These are phyloP conservation scores for Pulveroboletus sp. DNA, from an alignment of 1,284 basidiomycete genomes.

Conservation along the genomic window DNA sequence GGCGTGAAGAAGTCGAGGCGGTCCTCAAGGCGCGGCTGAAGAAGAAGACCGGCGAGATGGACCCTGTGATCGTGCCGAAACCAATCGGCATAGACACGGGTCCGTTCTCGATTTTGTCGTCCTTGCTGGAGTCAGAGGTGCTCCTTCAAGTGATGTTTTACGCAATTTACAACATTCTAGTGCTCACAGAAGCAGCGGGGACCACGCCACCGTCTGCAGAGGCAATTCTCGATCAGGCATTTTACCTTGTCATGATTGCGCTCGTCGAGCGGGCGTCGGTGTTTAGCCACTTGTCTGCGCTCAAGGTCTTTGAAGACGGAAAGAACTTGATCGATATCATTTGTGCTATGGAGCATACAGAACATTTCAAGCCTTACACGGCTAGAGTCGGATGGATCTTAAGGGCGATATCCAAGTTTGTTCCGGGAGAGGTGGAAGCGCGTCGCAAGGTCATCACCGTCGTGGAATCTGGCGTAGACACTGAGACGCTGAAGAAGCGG, in stretches of 20 bases:
- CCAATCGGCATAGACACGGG: slow-evolving; percentile 65
- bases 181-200: slow-evolving; percentile 57
- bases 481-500: slow-evolving; percentile 70
- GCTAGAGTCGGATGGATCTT: slow-evolving; percentile 78
- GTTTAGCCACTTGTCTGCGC: slow-evolving; percentile 61
- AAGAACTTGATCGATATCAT: slow-evolving; percentile 73
- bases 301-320: slow-evolving; percentile 56
- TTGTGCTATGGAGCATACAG: slow-evolving; percentile 73
- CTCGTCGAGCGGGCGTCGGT: slow-evolving; percentile 64
- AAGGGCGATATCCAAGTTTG: slow-evolving; percentile 53
- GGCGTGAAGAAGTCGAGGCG: slow-evolving; percentile 91
- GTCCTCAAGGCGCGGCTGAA: slow-evolving; percentile 71
- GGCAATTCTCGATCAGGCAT: slow-evolving; percentile 84
- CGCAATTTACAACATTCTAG: slow-evolving; percentile 68
- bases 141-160: slow-evolving; percentile 80
- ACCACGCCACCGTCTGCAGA: slow-evolving; percentile 73
- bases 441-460: slow-evolving; percentile 48
- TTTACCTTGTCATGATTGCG: slow-evolving; percentile 86
- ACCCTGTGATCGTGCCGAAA: slow-evolving; percentile 77
- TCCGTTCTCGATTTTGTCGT: slow-evolving; percentile 63
- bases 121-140: slow-evolving; percentile 65
- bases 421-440: slow-evolving; percentile 55
- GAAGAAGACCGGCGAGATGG: slow-evolving; percentile 61
- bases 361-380: slow-evolving; percentile 71
- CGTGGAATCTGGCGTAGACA: slow-evolving; percentile 46